Evolutionary conservation across 768 basidiomycete species (phyloP), one percentile per base, ranked within the genome.

Genomic region (Auricularia cornea): DNA sequence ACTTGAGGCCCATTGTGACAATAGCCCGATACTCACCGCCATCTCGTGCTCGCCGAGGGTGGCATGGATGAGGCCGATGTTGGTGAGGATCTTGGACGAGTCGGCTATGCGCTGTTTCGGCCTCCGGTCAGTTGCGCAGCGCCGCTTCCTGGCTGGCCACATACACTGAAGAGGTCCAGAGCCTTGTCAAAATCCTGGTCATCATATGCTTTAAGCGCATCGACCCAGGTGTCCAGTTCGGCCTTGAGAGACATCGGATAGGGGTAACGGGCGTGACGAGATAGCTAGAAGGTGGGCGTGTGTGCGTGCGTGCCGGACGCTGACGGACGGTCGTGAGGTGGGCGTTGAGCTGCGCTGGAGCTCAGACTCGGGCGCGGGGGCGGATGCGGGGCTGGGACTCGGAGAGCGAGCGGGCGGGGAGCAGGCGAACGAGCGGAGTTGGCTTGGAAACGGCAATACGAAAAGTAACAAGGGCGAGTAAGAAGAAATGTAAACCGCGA

Each of bases 1-100:
- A 20, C 3, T 12, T 40, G 60, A 41, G 32, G 2, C 20, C 10
- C 12, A 20, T 8, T 26, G 18, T 12, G 31, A 59, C 54, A 41
- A 62, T 44, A 60, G 14, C 35, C 16, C 16, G 29, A 59, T 12
- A 62, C 68, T 28, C 23, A 69, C 86, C 57, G 94, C 94, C 14
- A 84, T 80, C 71, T 89, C 87, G 70, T 96, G 94, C 71, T 92
- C 87, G 66, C 94, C 91, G 16, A 94, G 80, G 40, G 93, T 96
- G 54, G 95, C 94, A 68, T 91, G 89, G 71, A 98, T 94, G 64
- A 98, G 80, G 16, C 91, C 95, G 78, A 97, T 91, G 72, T 97
- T 97, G 56, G 90, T 90, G 64, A 90, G 83, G 69, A 97, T 92
- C 78, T 94, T 94, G 65, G 91, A 92, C 26, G 86, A 88, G 71